These are phyloP conservation scores for Picochlorum sp. DNA, from an alignment of 139 green algal species.

Conservation along the genomic window DNA sequence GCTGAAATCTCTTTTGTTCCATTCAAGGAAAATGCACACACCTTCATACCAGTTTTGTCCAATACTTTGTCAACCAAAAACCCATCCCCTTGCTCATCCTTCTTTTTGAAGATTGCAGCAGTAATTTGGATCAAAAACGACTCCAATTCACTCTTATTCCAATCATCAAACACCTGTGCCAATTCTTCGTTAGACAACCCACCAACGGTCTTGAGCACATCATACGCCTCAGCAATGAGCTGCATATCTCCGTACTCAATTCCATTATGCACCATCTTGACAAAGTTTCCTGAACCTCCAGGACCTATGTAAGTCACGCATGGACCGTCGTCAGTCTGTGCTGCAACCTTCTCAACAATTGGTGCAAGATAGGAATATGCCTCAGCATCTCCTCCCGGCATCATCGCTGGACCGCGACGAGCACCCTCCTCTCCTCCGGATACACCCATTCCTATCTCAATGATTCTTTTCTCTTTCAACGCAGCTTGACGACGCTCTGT, in stretches of 20 bases:
- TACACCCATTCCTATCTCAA: constrained; percentile 98
- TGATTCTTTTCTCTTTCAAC: constrained; percentile 75
- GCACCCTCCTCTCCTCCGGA: constrained; percentile 96
- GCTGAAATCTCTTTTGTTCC: constrained; percentile 10
- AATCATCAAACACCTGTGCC: constrained; percentile 71
- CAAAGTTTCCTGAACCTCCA: constrained; percentile 88
- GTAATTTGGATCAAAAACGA: constrained; percentile 97
- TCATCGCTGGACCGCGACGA: constrained; percentile 88
- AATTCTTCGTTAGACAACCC: constrained; percentile 94
- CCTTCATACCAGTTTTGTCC: constrained; percentile 98
- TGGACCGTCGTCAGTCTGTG: constrained; percentile 91
- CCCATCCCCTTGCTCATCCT: constrained; percentile 61
- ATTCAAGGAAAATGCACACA: constrained; percentile 3
- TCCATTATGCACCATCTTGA: constrained; percentile 99
- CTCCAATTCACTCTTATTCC: constrained; percentile 83
- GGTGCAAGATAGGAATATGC: constrained; percentile 77
- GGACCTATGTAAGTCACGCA: constrained; percentile 80
- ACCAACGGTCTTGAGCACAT: constrained; percentile 89
- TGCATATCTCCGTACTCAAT: constrained; percentile 99
- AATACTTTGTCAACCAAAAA: constrained; percentile 94
- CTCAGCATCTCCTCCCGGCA: constrained; percentile 89
- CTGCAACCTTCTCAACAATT: constrained; percentile 88
- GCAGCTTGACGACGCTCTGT: constrained; percentile 77
- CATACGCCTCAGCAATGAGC: constrained; percentile 96
- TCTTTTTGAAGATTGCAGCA: constrained; percentile 75